phyloP scores from a whole-genome alignment of 192 early-diverging fungal species.

The Coemansia sp. region DNA sequence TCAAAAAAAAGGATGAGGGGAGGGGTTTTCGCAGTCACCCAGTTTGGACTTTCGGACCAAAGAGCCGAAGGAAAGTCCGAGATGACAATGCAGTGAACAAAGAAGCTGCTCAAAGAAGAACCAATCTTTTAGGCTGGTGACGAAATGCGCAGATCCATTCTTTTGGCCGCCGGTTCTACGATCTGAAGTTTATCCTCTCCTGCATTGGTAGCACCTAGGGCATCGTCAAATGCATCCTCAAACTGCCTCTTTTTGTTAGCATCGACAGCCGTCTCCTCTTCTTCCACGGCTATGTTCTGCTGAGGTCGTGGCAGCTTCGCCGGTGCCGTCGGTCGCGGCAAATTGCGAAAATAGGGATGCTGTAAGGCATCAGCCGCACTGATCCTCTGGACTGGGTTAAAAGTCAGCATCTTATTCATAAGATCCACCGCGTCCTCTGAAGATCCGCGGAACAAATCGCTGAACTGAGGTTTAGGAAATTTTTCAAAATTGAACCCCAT shows the following conservation, averaged over 20 bases:
- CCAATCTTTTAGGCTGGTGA: constrained; percentile 33
- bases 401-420: constrained; percentile 82
- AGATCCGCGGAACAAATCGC: constrained; percentile 80
- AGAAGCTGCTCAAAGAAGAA: not conserved
- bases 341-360: constrained; percentile 43
- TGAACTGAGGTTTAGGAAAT: constrained; percentile 70
- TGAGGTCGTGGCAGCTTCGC: constrained; percentile 39
- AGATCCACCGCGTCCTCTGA: constrained; percentile 80
- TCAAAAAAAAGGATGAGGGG: not conserved
- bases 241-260: constrained; percentile 24
- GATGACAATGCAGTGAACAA: not conserved
- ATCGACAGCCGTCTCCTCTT: not conserved
- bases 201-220: constrained; percentile 4
- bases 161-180: constrained; percentile 17
- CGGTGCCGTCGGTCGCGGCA: constrained; percentile 38
- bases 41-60: constrained; percentile 7
- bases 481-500: constrained; percentile 70
- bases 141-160: constrained; percentile 42
- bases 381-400: constrained; percentile 80
- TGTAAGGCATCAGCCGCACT: constrained; percentile 70
- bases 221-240: constrained; percentile 30
- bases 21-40: not conserved
- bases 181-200: not conserved
- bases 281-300: constrained; percentile 6
- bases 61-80: not conserved